Conservation (phyloP, 495 filamentous ascomycete genomes). For the Hypoxylon rickii region DNA sequence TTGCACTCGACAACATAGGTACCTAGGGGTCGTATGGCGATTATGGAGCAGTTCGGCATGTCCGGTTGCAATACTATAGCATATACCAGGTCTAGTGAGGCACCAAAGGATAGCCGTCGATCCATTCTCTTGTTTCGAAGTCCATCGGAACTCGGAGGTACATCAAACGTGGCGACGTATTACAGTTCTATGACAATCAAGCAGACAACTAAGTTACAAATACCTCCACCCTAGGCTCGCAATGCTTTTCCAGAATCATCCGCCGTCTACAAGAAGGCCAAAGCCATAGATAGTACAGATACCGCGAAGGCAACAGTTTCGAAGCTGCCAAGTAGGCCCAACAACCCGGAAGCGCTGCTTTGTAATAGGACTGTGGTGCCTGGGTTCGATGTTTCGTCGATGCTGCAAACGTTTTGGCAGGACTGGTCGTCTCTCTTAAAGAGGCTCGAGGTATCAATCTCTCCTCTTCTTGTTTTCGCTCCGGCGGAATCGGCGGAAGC, state of each 20-base stretch:
- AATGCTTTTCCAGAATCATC: not conserved
- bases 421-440: slow-evolving; percentile 31
- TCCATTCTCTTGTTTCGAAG: no score
- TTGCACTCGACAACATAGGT: no score
- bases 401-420: slow-evolving; percentile 53
- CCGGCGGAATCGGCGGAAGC: not conserved
- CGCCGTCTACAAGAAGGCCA: slow-evolving; percentile 20
- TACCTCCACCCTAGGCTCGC: not conserved
- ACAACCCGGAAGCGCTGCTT: slow-evolving; percentile 37
- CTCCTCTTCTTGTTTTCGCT: not conserved
- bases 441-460: slow-evolving; percentile 1
- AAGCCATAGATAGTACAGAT: slow-evolving; percentile 28
- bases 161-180: not conserved
- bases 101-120: no score
- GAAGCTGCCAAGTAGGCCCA: slow-evolving; percentile 12
- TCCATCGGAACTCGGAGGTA: no score
- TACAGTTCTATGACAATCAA: not conserved
- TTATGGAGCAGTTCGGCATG: no score
- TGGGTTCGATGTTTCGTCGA: slow-evolving; percentile 49
- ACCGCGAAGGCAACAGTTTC: slow-evolving; percentile 22
- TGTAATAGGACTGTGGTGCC: slow-evolving; percentile 53
- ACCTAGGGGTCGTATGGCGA: no score
- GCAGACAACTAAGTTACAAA: not conserved
- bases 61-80: no score
- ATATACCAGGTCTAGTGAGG: no score